Evolutionary conservation across 305 asterid species (phyloP), one percentile per base, ranked within the genome.

Genomic region (Fraxinus sp.): DNA sequence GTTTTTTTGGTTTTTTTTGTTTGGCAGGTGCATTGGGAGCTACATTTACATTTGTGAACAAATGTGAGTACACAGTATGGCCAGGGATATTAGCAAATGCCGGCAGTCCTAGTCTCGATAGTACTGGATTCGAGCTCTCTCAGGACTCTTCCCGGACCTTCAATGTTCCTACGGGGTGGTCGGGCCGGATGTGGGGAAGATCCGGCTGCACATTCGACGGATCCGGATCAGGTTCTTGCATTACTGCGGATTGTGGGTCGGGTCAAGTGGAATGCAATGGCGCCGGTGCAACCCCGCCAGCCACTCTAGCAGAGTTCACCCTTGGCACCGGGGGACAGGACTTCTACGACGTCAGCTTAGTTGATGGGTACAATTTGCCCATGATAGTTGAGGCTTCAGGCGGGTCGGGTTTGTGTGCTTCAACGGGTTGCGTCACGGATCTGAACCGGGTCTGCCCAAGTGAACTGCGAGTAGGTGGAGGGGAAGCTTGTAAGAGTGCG

Each of bases 101-200:
- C 46, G 98, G 96, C 28, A 91, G 92, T 82, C 98, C 98, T n/a
- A 66, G 77, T 68, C 93, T 95, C 68, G 94, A 87, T 46, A 88
- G 84, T 91, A 92, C 98, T 72, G 98, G 98, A 37, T 95, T 95
- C 84, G 94, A 93, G 91, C 98, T 95, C 78, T 89, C 92, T 0
- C 86, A 85, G 10, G 97, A 82, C 73, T 84, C 94, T 46, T 82
- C 97, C 77, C 93, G 98, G 11, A 32, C 92, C 22, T 88, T 95
- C 89, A 28, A 76, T 9, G 97, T 97, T 32, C 98, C 98, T 2
- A 81, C 95, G 46, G 97, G 97, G 28, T 95, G 98, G 98, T 93
- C 98, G 74, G 98, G 98, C 70, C 91, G 98, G 6, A 92, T 95
- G 84, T 95, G 98, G 98, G 98, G 86, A 1, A 88, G 98, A 75